Evolutionary conservation across 495 filamentous ascomycete species (phyloP), one percentile per base, ranked within the genome.

Genomic region (Trichoderma gamsii): DNA sequence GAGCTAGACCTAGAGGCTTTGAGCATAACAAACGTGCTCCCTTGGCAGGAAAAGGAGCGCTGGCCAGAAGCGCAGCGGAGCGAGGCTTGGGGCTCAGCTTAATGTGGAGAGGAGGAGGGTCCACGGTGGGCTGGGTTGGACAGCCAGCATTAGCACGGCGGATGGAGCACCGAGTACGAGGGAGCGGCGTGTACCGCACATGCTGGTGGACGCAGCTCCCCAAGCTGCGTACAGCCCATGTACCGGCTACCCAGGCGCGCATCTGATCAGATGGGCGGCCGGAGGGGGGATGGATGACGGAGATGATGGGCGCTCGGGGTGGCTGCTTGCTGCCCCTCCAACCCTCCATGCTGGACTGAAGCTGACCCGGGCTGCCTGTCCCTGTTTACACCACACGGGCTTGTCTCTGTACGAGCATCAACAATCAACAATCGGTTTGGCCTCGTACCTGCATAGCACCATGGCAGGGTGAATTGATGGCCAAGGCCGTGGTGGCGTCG

Each of bases 41-140:
- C 56, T 61, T 61, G 56, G 56, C 56, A 61, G 56, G 56, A 61
- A 61, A 61, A 61, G 56, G 56, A 61, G 56, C 56, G n/a, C 56
- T 61, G 56, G 56, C 27, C 56, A 61, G 56, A 61, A 61, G 56
- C 35, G 35, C 29, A 61, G 56, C 56, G 56, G 56, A 61, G 56
- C 56, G 56, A 61, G 56, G 56, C 56, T 61, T 61, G 56, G 56
- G 56, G 56, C 56, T 61, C 56, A 61, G 56, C 56, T 61, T 61
- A 61, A 61, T 61, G 56, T 61, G 56, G 56, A 61, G 56, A 61
- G 25, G 56, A 23, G 23, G 56, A 32, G 56, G 23, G 25, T 61
- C 56, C 12, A 12, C 15, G 56, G 56, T 61, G 56, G 56, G 56
- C n/a, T 49, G 44, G 44, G 44, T 38, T 38, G 35, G 35, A 38